phyloP scores from a whole-genome alignment of 2,329 filamentous ascomycete genomes.

The Phaeophleospora eucalypticola region DNA sequence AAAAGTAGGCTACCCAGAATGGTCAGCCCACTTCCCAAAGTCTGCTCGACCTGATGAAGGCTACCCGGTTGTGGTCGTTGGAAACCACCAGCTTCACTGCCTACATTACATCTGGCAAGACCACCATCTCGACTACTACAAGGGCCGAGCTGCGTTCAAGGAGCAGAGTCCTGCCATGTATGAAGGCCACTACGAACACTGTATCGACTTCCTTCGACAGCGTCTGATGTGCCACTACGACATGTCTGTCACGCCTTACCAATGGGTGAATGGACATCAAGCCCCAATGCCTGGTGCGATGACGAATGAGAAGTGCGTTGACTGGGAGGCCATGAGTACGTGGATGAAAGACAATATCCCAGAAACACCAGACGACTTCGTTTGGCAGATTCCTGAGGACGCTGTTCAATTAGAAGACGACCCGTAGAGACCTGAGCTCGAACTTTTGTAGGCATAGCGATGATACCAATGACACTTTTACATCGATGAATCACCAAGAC shows the following conservation, averaged over 20 bases:
- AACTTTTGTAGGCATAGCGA: too few relatives aligned
- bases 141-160: background rate
- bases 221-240: slow-evolving; percentile 2
- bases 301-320: too few relatives aligned
- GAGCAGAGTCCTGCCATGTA: background rate
- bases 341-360: too few relatives aligned
- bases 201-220: slow-evolving; percentile 1
- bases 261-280: background rate
- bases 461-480: too few relatives aligned
- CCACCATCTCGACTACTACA: slow-evolving; percentile 3
- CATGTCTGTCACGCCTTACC: slow-evolving; percentile 1
- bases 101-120: slow-evolving; percentile 2
- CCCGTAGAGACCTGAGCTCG: too few relatives aligned
- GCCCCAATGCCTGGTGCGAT: background rate
- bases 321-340: too few relatives aligned
- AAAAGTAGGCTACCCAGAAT: too few relatives aligned
- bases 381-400: too few relatives aligned
- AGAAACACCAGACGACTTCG: too few relatives aligned
- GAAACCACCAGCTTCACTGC: slow-evolving; percentile 1
- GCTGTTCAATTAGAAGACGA: too few relatives aligned
- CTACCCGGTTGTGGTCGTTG: background rate
- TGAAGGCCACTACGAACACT: slow-evolving; percentile 2
- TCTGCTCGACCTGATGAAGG: background rate
- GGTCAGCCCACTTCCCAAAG: background rate
- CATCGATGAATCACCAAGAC: too few relatives aligned